Percentiles rank a stretch among this genome's conserved stretches.
Evolutionary conservation across 352 stramenopile species (phyloP).

Genomic region (Globisporangium cylindrosporum): DNA sequence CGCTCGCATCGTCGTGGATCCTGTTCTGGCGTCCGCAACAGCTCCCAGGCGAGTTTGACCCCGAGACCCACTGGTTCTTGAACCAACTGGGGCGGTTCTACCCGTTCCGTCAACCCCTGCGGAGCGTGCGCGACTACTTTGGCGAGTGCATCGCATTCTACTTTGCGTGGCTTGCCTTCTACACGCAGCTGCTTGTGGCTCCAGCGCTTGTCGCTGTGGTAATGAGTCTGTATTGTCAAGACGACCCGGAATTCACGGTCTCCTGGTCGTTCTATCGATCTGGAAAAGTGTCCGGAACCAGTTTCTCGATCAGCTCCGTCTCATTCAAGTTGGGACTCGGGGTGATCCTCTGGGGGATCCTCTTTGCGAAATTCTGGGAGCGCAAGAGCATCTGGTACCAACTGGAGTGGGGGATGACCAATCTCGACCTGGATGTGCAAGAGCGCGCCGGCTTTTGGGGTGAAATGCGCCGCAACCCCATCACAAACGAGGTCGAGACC

Average conservation of each 20-base stretch:
- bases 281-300: not conserved
- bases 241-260: slow-evolving; percentile 16
- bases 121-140: slow-evolving; percentile 83
- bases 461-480: slow-evolving; percentile 22
- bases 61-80: slow-evolving; percentile 35
- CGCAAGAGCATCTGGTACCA: slow-evolving; percentile 54
- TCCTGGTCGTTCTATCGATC: slow-evolving; percentile 32
- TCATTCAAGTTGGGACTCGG: slow-evolving; percentile 23
- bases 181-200: slow-evolving; percentile 64
- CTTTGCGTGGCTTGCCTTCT: slow-evolving; percentile 87
- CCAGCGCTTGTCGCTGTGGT: slow-evolving; percentile 37
- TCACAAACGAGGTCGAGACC: slow-evolving; percentile 30
- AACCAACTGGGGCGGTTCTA: slow-evolving; percentile 35
- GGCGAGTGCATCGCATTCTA: slow-evolving; percentile 88
- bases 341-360: slow-evolving; percentile 41
- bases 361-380: slow-evolving; percentile 61
- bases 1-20: slow-evolving; percentile 46
- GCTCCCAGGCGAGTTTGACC: slow-evolving; percentile 36
- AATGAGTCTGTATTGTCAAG: slow-evolving; percentile 21
- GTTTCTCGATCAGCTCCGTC: slow-evolving; percentile 3
- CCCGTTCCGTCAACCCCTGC: slow-evolving; percentile 73
- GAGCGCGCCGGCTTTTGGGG: slow-evolving; percentile 32
- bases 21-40: slow-evolving; percentile 50
- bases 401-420: slow-evolving; percentile 53
- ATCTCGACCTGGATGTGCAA: slow-evolving; percentile 13